These are phyloP conservation scores for Hypericum perforatum DNA, from an alignment of 345 rosid genomes.

Conservation along the genomic window DNA sequence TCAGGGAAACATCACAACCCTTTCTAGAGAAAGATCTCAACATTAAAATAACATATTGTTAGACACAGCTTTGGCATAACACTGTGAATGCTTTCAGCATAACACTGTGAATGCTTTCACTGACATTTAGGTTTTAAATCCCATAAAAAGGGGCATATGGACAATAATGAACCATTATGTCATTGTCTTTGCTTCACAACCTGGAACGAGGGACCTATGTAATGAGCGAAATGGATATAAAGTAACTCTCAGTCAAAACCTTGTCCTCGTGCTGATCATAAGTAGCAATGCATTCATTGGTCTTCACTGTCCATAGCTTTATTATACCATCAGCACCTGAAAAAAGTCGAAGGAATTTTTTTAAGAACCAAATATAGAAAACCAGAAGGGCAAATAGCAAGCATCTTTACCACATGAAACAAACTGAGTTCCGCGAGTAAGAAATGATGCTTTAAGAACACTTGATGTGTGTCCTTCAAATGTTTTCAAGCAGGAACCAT, in stretches of 20 bases:
- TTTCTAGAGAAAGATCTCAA: no score
- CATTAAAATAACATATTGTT: no score
- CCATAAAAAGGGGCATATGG: no score
- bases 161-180: no score
- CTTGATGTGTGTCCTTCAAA: constrained; percentile 94
- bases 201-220: no score
- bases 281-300: constrained; percentile 82
- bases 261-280: constrained; percentile 92
- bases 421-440: constrained; percentile 81
- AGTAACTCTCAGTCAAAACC: constrained; percentile 31
- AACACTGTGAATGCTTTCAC: no score
- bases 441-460: constrained; percentile 80
- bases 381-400: constrained; percentile 2
- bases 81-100: no score
- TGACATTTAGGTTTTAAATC: no score
- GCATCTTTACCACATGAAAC: constrained; percentile 73
- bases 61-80: no score
- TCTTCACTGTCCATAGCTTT: constrained; percentile 80
- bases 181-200: no score
- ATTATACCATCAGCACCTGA: constrained; percentile 94
- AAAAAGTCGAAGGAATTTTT: constrained; percentile 15
- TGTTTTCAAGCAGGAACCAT: constrained; percentile 91
- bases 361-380: constrained; percentile 3
- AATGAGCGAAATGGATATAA: background rate
- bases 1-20: no score